Percentiles rank a stretch among this genome's conserved stretches.
Evolutionary conservation across 106 monocot species (phyloP).

Genomic region (Cymbidium sinense): DNA sequence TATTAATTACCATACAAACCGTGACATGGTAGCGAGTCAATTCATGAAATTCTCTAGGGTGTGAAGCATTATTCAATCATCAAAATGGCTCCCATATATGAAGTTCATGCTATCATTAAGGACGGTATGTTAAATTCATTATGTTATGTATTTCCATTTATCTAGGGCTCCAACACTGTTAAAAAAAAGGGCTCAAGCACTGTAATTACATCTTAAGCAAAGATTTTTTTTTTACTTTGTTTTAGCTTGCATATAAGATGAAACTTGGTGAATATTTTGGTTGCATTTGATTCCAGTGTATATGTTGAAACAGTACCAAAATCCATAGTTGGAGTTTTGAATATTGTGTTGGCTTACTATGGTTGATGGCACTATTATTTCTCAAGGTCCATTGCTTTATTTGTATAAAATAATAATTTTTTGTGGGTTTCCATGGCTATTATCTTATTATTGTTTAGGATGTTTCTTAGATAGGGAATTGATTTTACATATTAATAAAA

Average conservation of each 20-base stretch:
- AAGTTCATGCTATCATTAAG: too few species aligned
- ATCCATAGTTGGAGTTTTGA: conserved; percentile 13
- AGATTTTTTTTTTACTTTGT: background rate
- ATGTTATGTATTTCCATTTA: background rate
- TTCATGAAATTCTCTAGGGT: too few species aligned
- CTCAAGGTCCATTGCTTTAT: background rate
- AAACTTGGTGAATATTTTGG: background rate
- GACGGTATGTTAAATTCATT: background rate
- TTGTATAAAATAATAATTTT: background rate
- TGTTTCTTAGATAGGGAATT: background rate
- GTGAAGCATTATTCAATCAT: too few species aligned
- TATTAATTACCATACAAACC: too few species aligned
- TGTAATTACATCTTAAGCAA: background rate
- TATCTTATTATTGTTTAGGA: background rate
- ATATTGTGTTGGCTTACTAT: background rate
- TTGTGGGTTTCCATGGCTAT: background rate
- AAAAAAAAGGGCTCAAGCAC: too few species aligned
- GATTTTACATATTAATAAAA: background rate
- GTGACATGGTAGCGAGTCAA: too few species aligned
- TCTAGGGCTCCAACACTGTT: background rate
- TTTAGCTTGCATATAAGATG: background rate
- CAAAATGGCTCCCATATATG: too few species aligned
- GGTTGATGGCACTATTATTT: background rate
- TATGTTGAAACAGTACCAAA: conserved; percentile 48
- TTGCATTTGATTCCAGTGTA: background rate